Evolutionary conservation across 352 stramenopile genomes (phyloP).

Genomic region (Phytopythium helicoides): DNA sequence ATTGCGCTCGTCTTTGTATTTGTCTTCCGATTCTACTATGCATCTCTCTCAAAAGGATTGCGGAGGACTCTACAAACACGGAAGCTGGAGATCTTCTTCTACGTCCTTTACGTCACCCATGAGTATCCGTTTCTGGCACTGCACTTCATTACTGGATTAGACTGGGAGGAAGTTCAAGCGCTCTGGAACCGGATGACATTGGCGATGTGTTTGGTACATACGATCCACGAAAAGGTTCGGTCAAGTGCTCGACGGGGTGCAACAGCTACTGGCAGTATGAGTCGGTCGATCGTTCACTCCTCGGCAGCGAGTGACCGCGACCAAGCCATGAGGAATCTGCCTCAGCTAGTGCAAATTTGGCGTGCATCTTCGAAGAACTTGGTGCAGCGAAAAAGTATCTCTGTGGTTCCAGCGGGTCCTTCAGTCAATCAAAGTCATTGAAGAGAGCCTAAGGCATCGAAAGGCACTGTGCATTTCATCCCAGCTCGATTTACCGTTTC

Average conservation of each 20-base stretch:
- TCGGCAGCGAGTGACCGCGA: not conserved
- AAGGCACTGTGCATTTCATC: too few relatives aligned
- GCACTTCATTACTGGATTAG: conserved; percentile 6
- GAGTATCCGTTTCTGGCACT: conserved; percentile 13
- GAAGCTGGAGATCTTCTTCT: conserved; percentile 15
- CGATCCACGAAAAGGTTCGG: conserved; percentile 4
- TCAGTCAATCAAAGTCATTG: too few relatives aligned
- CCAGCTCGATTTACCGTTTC: too few relatives aligned
- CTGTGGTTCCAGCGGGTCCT: not conserved
- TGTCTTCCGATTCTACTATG: conserved; percentile 20
- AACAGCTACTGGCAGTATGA: not conserved
- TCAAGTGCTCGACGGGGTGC: not conserved
- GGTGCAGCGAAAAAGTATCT: not conserved
- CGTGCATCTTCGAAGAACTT: not conserved
- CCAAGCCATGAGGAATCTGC: not conserved
- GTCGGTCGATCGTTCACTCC: not conserved
- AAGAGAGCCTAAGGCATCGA: too few relatives aligned
- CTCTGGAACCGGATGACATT: conserved; percentile 12
- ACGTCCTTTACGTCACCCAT: conserved; percentile 13
- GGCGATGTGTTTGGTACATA: conserved; percentile 8
- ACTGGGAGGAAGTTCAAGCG: conserved; percentile 15
- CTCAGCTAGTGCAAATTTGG: not conserved
- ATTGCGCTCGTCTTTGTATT: conserved; percentile 14
- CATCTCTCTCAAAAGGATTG: conserved; percentile 9
- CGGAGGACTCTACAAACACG: conserved; percentile 1